phyloP scores from a whole-genome alignment of 106 monocot species.

The Platanthera zijinensis region DNA sequence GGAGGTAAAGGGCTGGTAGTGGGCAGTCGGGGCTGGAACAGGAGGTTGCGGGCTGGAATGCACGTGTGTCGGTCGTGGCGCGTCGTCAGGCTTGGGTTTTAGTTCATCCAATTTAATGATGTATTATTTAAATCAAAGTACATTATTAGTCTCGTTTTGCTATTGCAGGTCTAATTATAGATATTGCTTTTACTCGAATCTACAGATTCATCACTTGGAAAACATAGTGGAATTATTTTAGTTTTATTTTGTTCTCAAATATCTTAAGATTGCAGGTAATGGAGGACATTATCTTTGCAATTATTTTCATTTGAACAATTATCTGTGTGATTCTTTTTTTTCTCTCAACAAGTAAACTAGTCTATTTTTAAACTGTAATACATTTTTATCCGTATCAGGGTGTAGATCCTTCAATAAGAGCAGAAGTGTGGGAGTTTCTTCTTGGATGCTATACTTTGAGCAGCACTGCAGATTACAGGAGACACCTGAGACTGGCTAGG shows the following conservation, averaged over 20 bases:
- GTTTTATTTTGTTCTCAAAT: slow-evolving; percentile 1
- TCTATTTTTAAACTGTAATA: slow-evolving; percentile 3
- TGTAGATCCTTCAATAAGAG: slow-evolving; percentile 90
- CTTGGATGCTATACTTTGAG: slow-evolving; percentile 86
- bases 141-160: neutral
- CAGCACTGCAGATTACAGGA: slow-evolving; percentile 75
- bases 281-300: neutral
- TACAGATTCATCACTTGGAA: neutral
- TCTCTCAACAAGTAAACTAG: neutral
- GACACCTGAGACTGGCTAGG: slow-evolving; percentile 65
- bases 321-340: neutral
- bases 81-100: neutral
- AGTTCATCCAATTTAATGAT: neutral
- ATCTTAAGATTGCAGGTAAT: neutral
- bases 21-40: too few relatives aligned
- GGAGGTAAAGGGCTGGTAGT: too few relatives aligned
- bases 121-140: neutral
- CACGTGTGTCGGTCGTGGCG: too few relatives aligned
- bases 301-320: neutral
- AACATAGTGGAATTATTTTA: slow-evolving; percentile 1
- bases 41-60: too few relatives aligned
- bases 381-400: slow-evolving; percentile 51
- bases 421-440: slow-evolving; percentile 99
- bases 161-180: neutral
- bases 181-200: neutral